phyloP scores from a whole-genome alignment of 1,284 basidiomycete genomes.

The Leucoagaricus sp. region DNA sequence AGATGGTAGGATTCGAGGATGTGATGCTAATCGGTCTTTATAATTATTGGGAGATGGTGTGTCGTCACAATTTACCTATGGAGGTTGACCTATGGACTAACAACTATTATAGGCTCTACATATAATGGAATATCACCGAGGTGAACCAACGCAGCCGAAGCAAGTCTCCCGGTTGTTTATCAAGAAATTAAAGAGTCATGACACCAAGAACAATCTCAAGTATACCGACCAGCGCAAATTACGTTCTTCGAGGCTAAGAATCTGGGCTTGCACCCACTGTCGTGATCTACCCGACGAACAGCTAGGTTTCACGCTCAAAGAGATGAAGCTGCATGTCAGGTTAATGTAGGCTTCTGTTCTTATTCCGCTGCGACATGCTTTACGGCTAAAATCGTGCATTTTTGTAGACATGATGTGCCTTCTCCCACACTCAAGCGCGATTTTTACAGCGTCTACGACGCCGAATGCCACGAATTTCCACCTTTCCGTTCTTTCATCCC shows the following conservation, averaged over 20 bases:
- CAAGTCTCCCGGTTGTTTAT: neutral
- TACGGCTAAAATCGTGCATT: no score
- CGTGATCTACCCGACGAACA: neutral
- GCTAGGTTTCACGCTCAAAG: no score
- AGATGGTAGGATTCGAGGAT: neutral
- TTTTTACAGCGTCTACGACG: no score
- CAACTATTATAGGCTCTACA: neutral
- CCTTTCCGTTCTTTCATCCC: no score
- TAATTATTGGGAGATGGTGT: neutral
- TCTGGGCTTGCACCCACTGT: neutral
- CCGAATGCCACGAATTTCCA: no score
- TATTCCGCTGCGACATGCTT: no score
- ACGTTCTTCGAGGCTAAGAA: neutral
- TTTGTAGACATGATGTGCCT: no score
- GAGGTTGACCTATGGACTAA: neutral
- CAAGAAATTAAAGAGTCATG: neutral
- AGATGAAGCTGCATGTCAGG: no score
- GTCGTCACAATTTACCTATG: neutral
- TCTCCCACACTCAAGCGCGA: no score
- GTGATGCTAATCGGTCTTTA: no score
- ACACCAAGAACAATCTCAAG: neutral
- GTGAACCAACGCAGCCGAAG: neutral
- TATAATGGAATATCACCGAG: neutral
- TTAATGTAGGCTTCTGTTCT: no score
- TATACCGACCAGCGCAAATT: neutral